phyloP scores from a whole-genome alignment of 805 yeast genomes.

The Cyberlindnera saturnus region DNA sequence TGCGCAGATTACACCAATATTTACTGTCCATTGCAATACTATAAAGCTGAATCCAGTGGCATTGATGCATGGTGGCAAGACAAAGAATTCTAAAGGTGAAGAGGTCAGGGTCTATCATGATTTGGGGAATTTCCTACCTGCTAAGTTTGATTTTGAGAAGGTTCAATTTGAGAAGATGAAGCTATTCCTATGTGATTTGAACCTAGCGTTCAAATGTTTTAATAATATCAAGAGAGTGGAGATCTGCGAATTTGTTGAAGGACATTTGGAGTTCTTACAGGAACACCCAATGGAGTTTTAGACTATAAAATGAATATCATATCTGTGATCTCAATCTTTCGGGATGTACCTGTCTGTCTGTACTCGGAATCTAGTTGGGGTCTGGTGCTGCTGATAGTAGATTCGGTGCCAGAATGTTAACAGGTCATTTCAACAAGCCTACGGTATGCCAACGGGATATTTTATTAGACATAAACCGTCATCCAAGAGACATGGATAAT shows the following conservation, averaged over 20 bases:
- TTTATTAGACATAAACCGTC: too few species aligned
- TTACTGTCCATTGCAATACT: constrained; percentile 33
- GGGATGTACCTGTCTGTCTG: background rate
- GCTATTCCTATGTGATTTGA: constrained; percentile 43
- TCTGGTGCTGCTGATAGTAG: too few species aligned
- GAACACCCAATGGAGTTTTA: constrained; percentile 9
- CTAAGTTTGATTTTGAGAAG: constrained; percentile 42
- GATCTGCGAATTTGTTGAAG: constrained; percentile 41
- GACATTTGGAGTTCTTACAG: constrained; percentile 38
- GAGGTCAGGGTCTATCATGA: constrained; percentile 22
- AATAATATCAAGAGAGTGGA: constrained; percentile 31
- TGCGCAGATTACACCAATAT: constrained; percentile 14
- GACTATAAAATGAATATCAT: background rate
- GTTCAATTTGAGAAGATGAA: constrained; percentile 53
- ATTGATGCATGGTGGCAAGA: constrained; percentile 18
- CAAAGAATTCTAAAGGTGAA: constrained; percentile 14
- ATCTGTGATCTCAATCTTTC: background rate
- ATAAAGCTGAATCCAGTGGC: constrained; percentile 31
- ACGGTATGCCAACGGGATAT: too few species aligned
- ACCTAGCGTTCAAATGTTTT: constrained; percentile 39
- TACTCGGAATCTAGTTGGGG: too few species aligned
- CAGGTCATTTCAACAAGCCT: too few species aligned
- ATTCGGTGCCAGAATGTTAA: too few species aligned
- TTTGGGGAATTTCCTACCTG: constrained; percentile 25
- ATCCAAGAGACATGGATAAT: too few species aligned